Base-by-base conservation (phyloP, 345 rosid genomes). In the Rhodomyrtus tomentosa region DNA sequence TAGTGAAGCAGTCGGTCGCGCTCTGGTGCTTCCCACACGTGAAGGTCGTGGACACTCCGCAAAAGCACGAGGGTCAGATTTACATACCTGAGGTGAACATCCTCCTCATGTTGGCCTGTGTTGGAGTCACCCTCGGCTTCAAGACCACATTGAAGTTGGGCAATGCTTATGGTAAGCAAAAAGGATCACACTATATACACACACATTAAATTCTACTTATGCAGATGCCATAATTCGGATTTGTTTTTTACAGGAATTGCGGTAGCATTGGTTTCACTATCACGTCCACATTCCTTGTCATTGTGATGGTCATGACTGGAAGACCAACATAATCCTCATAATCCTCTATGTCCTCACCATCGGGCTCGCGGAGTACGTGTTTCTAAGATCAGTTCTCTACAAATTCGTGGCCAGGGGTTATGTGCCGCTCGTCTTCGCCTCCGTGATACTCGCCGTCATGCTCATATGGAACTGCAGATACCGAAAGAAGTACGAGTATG, bases 221-320 rank as follows among this genome's bases (percentile, higher is more conserved):
- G 8, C 53, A 45, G 20, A 24, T 29, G 25, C 29, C 18, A 10
- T 49, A 40, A 21, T 36, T 82, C 55, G 5, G 5, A 83, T 9
- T 16, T 4, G 4, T 42, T 6, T 42, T 3, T 83, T 81, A 15
- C 86, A 88, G 90, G 92, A 42, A 85, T 84, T 53, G 90, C 87
- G 1, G 92, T 86, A 72, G 88, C 84, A 27, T 29, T 83, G 2
- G 88, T 90, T 54, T 88, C 14, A 42, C 53, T 3, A 86, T 90
- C 24, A 90, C 87, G 11, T 84, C 90, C 6, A 3, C 83, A 12
- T 55, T 88, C 20, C 84, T 90, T 3, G 48, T 81, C 24, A 83
- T 90, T 16, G 86, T 90, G 48, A 90, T 87, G 92, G 16, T 90
- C 32, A 86, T 90, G 86, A 85, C 88, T 90, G 92, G 90, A 86